Base-by-base conservation (phyloP, 2,329 filamentous ascomycete genomes). In the Paramyrothecium sp. region DNA sequence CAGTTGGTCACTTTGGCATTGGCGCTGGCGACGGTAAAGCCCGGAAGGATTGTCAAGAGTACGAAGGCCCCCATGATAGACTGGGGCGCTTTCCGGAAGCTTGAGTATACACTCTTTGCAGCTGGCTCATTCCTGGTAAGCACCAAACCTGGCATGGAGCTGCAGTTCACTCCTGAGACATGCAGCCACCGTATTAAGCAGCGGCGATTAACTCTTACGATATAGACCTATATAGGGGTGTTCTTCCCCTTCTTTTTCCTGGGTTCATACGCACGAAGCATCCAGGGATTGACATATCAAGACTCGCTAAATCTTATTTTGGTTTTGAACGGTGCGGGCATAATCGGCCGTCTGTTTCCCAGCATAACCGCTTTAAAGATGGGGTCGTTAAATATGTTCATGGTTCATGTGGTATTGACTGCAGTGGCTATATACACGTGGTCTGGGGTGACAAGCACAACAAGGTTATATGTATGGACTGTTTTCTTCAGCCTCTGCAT, bases 291-390 rank as follows among this genome's bases (percentile, higher is more conserved):
- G 10, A 68, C 71, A 3, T 81, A 79, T 65, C 71, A 71, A 3
- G 73, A 75, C 47, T 79, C 85, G 8, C 78, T 89, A 54, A 82
- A 88, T 62, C 70, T 90, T 16, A 73, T 91, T 13, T 76, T 90
- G n/a, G 75, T 89, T 22, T 74, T 89, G 66, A 91, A 90, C 69
- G 86, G 82, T 30, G 76, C 86, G 34, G 84, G 87, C 3, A 62
- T 84, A 17, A 61, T n/a, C n/a, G n/a, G n/a, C n/a, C n/a, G n/a
- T n/a, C n/a, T n/a, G n/a, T n/a, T n/a, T n/a, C n/a, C n/a, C 2
- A 85, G 82, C 64, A 75, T 80, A 61, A 64, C 88, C 3, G 86
- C 87, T 8, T 86, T 89, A 73, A 70, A 73, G 55, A 69, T 79
- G 10, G 83, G 84, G 2, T 76, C 80, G 0, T 69, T 86, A 55